phyloP scores from a whole-genome alignment of 768 basidiomycete species.

The Trametes maxima region DNA sequence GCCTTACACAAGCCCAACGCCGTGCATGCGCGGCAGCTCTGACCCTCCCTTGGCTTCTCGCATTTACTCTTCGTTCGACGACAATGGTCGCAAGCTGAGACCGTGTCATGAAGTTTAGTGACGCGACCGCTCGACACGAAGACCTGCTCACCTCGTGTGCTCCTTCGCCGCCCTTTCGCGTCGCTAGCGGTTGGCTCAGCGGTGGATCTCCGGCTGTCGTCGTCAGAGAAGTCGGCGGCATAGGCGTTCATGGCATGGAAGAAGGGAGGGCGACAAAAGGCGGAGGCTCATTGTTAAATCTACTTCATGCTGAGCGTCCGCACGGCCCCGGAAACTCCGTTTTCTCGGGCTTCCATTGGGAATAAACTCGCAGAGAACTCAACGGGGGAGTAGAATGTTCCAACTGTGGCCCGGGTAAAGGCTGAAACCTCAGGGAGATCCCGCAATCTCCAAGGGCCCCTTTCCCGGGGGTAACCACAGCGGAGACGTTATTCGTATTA shows the following conservation, averaged over 20 bases:
- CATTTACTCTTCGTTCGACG: slow-evolving; percentile 42
- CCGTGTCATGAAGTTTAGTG: not conserved
- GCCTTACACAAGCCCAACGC: slow-evolving; percentile 31
- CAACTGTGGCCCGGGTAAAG: slow-evolving; percentile 7
- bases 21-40: slow-evolving; percentile 36
- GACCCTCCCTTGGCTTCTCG: slow-evolving; percentile 30
- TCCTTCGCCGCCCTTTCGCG: slow-evolving; percentile 25
- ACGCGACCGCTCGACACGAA: not conserved
- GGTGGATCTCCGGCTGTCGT: slow-evolving; percentile 25
- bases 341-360: slow-evolving; percentile 12
- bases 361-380: slow-evolving; percentile 1
- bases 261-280: slow-evolving; percentile 5
- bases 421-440: slow-evolving; percentile 1
- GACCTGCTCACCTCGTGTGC: slow-evolving; percentile 29
- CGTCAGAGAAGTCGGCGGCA: slow-evolving; percentile 30
- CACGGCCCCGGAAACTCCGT: slow-evolving; percentile 18
- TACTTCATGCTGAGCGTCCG: slow-evolving; percentile 7
- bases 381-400: slow-evolving; percentile 14
- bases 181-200: slow-evolving; percentile 7
- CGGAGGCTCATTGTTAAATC: slow-evolving; percentile 12
- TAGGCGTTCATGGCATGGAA: slow-evolving; percentile 27
- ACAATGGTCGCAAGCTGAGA: slow-evolving; percentile 41
- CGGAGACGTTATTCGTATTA: not conserved
- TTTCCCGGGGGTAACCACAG: not conserved
- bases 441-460: slow-evolving; percentile 9